Percentiles rank a stretch among this genome's conserved stretches.
Conservation (phyloP, 495 filamentous ascomycete genomes). For the Oleoguttula mirabilis region DNA sequence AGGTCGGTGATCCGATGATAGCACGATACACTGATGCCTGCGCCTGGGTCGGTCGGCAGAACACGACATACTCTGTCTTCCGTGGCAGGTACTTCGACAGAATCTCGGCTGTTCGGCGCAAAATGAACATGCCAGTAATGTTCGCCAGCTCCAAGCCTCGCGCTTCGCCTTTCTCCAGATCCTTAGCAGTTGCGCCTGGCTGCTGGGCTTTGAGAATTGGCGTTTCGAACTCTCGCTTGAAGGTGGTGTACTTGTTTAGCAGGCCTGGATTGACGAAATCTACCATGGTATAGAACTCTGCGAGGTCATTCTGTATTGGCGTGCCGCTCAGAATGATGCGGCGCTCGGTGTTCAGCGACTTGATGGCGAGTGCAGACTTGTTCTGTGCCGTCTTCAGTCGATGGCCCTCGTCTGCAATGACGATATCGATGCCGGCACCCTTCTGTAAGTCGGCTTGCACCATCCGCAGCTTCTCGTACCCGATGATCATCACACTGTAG, state of each 20-base stretch:
- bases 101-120: slow-evolving; percentile 65
- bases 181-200: slow-evolving; percentile 52
- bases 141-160: slow-evolving; percentile 54
- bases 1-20: slow-evolving; percentile 58
- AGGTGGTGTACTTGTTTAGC: slow-evolving; percentile 53
- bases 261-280: slow-evolving; percentile 72
- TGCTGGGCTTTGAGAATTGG: slow-evolving; percentile 64
- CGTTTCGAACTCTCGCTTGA: slow-evolving; percentile 60
- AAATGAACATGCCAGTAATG: slow-evolving; percentile 60
- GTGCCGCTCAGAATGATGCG: slow-evolving; percentile 66
- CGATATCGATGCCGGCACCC: slow-evolving; percentile 56
- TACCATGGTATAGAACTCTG: slow-evolving; percentile 67
- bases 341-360: slow-evolving; percentile 53
- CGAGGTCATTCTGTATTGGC: slow-evolving; percentile 69
- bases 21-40: slow-evolving; percentile 58
- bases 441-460: slow-evolving; percentile 57
- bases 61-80: slow-evolving; percentile 68
- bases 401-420: slow-evolving; percentile 74
- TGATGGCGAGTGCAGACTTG: slow-evolving; percentile 65
- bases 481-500: slow-evolving; percentile 72
- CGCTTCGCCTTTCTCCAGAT: slow-evolving; percentile 63
- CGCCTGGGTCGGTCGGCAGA: slow-evolving; percentile 58
- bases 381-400: slow-evolving; percentile 72
- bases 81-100: slow-evolving; percentile 60
- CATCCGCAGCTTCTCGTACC: slow-evolving; percentile 64